Base-by-base conservation (phyloP, 306 rosid genomes). In the Hylodesmum podocarpum region DNA sequence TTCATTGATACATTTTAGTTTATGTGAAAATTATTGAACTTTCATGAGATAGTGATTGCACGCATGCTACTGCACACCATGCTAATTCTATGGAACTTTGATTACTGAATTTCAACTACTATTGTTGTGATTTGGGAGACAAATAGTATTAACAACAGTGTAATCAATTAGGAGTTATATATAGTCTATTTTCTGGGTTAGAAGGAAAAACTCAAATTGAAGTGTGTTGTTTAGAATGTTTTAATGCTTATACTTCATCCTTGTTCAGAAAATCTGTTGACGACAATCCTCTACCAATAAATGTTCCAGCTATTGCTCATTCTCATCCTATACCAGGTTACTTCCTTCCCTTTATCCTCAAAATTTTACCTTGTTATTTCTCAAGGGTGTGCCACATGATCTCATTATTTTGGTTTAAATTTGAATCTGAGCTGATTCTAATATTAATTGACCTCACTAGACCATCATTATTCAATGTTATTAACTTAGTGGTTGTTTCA, bases 191-290 rank as follows among this genome's bases (percentile, higher is more conserved):
- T 78, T 16, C 11, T 53, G 9, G 19, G 5, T 64, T 43, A 65
- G 33, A 70, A 51, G 22, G 46, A 27, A 62, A 62, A 65, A 9
- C 22, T 49, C 31, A 15, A 21, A 41, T 34, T 55, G 12, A 41
- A 39, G 21, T 16, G 40, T 51, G 46, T 70, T 11, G 22, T 39
- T 58, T 5, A 49, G 11, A 76, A 61, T 65, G 28, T 66, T 47
- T 75, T 78, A 85, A 31, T 66, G 28, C 21, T 21, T 13, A 57
- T 53, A 43, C 62, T 55, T 78, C 21, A 34, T 58, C 39, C 59
- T 64, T 74, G 67, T 84, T 83, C 92, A 90, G 96, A 87, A 91
- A 89, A 77, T 41, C 78, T 43, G 57, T 67, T 66, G 93, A 87
- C 44, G 84, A 83, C 14, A 64, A 73, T 74, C 73, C 66, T 57